phyloP scores from a whole-genome alignment of 2,329 filamentous ascomycete species.

The Alternaria consortialis region DNA sequence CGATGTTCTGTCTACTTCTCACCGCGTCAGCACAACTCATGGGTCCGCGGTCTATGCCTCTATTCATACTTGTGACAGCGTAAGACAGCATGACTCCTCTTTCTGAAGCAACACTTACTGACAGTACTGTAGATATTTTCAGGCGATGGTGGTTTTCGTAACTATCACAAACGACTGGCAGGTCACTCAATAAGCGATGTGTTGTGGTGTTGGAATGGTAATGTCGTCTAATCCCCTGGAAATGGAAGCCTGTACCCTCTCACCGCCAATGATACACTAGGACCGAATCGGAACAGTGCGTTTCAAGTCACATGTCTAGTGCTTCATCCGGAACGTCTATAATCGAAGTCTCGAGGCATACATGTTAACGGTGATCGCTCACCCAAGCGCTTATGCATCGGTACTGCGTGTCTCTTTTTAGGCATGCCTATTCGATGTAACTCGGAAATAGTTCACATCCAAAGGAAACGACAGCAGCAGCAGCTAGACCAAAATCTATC shows the following conservation, averaged over 20 bases:
- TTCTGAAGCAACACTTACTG: background rate
- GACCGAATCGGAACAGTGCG: background rate
- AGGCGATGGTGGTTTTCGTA: background rate
- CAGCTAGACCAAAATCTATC: no score
- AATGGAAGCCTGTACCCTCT: no score
- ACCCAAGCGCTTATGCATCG: no score
- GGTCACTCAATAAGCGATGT: background rate
- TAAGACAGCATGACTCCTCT: background rate
- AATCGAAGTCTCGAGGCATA: no score
- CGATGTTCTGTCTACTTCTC: conserved; percentile 7
- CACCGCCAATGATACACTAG: background rate
- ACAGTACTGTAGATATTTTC: conserved; percentile 7
- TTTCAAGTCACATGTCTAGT: no score
- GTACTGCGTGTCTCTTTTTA: no score
- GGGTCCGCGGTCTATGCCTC: background rate
- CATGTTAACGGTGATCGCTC: no score
- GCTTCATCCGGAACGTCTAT: no score
- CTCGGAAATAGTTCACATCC: no score
- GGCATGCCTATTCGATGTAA: no score
- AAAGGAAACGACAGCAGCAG: no score
- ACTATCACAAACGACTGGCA: background rate
- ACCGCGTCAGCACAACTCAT: conserved; percentile 7
- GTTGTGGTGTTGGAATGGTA: background rate
- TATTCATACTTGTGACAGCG: background rate
- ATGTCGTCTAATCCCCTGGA: no score